Evolutionary conservation across 139 green algal species (phyloP).

Genomic region (Dunaliella sp.): DNA sequence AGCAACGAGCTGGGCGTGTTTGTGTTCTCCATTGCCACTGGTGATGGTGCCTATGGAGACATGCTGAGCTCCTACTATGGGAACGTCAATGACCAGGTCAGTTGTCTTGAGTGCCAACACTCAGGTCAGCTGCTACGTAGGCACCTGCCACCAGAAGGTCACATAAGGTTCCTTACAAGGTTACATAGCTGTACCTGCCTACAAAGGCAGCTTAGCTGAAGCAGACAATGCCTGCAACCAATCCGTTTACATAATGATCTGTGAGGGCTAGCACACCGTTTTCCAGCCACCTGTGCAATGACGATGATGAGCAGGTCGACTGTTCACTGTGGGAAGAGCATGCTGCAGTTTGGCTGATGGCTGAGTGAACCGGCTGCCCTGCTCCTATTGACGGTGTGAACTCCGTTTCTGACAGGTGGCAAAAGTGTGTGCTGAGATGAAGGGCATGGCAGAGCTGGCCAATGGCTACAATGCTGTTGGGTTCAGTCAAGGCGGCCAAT

Average conservation of each 20-base stretch:
- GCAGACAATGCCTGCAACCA: too few relatives aligned
- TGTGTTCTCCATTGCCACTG: slow-evolving; percentile 75
- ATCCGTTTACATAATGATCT: too few relatives aligned
- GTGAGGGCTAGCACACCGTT: not conserved
- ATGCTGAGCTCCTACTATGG: slow-evolving; percentile 66
- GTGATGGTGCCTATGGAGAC: slow-evolving; percentile 29
- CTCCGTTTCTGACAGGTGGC: not conserved
- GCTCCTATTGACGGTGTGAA: not conserved
- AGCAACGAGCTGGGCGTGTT: slow-evolving; percentile 59
- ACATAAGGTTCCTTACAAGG: too few relatives aligned
- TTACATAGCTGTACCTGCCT: too few relatives aligned
- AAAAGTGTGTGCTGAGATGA: slow-evolving; percentile 64
- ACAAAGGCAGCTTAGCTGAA: too few relatives aligned
- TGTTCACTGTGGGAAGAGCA: not conserved
- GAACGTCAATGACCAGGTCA: slow-evolving; percentile 71
- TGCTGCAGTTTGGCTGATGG: not conserved
- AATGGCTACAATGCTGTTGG: slow-evolving; percentile 81
- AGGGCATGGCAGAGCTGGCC: slow-evolving; percentile 51
- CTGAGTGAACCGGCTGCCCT: not conserved
- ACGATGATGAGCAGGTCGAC: not conserved
- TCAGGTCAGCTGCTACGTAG: too few relatives aligned
- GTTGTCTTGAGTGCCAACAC: too few relatives aligned
- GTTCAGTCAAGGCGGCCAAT: slow-evolving; percentile 86
- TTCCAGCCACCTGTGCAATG: not conserved
- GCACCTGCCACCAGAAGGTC: too few relatives aligned